Percentiles rank a stretch among this genome's conserved stretches.
Evolutionary conservation across 371 early-diverging fungal species (phyloP).

Genomic region (Mucor sp.): DNA sequence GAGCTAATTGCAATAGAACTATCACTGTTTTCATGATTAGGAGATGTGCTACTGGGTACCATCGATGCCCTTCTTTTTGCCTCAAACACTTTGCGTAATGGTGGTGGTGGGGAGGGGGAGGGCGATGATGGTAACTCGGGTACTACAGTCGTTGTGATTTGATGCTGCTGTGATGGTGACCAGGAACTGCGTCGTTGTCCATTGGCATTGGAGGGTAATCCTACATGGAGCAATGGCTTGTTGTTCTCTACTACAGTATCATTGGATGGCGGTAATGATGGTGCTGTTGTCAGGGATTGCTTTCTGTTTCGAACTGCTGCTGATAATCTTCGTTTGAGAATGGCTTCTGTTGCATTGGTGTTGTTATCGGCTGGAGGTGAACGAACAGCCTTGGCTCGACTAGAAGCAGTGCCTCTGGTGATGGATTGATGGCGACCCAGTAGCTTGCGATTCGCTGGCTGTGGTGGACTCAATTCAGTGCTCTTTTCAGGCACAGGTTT

Average conservation of each 20-base stretch:
- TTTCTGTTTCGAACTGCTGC: background rate
- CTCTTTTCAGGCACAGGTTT: conserved; percentile 2
- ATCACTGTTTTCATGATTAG: background rate
- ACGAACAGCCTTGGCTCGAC: conserved; percentile 21
- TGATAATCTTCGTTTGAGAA: background rate
- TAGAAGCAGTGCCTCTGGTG: conserved; percentile 26
- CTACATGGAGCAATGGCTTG: background rate
- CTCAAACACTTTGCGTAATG: background rate
- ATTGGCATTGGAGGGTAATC: background rate
- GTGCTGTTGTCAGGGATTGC: conserved; percentile 4
- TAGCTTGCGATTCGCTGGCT: background rate
- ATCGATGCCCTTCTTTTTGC: background rate
- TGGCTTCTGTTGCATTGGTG: background rate
- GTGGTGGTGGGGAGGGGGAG: background rate
- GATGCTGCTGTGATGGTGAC: background rate
- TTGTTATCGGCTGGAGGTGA: background rate
- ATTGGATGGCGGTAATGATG: background rate
- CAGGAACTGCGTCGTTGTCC: conserved; percentile 16
- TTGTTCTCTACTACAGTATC: background rate
- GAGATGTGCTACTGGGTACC: background rate
- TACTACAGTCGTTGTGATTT: background rate
- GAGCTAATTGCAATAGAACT: conserved; percentile 11
- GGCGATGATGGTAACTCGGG: conserved; percentile 3
- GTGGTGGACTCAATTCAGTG: background rate
- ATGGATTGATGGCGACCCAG: conserved; percentile 11